A percentile compares a stretch with the other conserved stretches of the same genome.
Evolutionary conservation across 1,284 basidiomycete species (phyloP).

Genomic region (Uromyces viciae-fabae): DNA sequence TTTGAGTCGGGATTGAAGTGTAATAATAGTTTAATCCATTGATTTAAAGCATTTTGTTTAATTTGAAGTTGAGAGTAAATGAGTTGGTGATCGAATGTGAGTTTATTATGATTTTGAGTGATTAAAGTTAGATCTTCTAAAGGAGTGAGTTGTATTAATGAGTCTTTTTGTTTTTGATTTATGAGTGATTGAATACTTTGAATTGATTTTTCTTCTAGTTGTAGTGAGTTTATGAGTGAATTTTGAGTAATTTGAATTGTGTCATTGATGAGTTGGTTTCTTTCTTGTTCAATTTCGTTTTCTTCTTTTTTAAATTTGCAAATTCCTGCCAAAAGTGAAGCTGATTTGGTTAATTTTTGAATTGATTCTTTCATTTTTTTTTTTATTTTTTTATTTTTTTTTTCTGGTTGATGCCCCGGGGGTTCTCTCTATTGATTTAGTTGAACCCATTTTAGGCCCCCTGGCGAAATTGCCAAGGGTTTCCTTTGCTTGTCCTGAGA

Average conservation of each 20-base stretch:
- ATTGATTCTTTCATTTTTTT: background rate
- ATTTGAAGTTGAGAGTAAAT: slow-evolving; percentile 12
- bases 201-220: background rate
- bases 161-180: background rate
- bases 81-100: background rate
- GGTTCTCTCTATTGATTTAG: background rate
- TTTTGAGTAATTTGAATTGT: background rate
- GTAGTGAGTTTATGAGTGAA: background rate
- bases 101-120: background rate
- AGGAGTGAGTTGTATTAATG: background rate
- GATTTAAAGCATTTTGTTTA: background rate
- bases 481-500: too few relatives aligned
- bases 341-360: background rate
- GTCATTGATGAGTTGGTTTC: background rate
- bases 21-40: background rate
- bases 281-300: background rate
- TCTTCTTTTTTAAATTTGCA: background rate
- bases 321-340: slow-evolving; percentile 9
- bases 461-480: background rate
- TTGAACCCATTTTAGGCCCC: background rate
- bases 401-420: too few relatives aligned
- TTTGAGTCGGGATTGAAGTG: background rate
- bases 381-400: background rate
- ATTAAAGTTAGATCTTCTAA: background rate
- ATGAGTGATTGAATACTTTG: background rate